Conservation (phyloP, 1,284 basidiomycete species). For the Hymenochaete sp. region DNA sequence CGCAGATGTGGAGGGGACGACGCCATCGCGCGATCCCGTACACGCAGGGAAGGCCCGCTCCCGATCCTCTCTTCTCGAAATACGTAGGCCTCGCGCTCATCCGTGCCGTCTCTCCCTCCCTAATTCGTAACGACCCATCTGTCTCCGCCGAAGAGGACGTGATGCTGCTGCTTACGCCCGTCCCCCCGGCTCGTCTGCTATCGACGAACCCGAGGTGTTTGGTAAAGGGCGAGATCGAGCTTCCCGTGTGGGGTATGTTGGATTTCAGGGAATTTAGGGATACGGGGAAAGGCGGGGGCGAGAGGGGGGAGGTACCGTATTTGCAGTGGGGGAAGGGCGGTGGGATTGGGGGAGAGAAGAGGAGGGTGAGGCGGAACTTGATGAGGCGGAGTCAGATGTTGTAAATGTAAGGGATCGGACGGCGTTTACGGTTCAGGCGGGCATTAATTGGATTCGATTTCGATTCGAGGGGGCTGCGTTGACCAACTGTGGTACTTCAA, state of each 20-base stretch:
- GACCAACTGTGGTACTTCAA: no score
- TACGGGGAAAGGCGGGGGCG: no score
- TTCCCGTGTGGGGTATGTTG: constrained; percentile 82
- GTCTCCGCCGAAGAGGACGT: constrained; percentile 27
- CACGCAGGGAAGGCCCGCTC: constrained; percentile 41
- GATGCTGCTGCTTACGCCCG: constrained; percentile 66
- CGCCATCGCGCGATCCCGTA: no score
- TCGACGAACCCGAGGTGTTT: constrained; percentile 35
- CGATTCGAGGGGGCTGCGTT: no score
- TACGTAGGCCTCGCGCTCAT: constrained; percentile 70
- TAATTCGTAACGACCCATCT: constrained; percentile 10
- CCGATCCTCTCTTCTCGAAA: constrained; percentile 46
- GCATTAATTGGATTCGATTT: no score
- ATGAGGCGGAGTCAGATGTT: constrained; percentile 78
- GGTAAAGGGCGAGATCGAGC: constrained; percentile 80
- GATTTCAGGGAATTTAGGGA: constrained; percentile 47
- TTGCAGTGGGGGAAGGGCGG: constrained; percentile 68
- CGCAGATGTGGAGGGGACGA: no score
- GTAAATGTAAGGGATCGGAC: no score
- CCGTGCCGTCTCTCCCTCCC: constrained; percentile 44
- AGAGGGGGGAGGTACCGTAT: no score
- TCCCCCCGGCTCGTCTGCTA: constrained; percentile 40
- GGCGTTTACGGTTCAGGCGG: no score
- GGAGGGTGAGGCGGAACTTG: constrained; percentile 76
- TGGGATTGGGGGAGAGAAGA: constrained; percentile 59